phyloP scores from a whole-genome alignment of 129 eudicot genomes.

The Chrysanthemum seticuspe region DNA sequence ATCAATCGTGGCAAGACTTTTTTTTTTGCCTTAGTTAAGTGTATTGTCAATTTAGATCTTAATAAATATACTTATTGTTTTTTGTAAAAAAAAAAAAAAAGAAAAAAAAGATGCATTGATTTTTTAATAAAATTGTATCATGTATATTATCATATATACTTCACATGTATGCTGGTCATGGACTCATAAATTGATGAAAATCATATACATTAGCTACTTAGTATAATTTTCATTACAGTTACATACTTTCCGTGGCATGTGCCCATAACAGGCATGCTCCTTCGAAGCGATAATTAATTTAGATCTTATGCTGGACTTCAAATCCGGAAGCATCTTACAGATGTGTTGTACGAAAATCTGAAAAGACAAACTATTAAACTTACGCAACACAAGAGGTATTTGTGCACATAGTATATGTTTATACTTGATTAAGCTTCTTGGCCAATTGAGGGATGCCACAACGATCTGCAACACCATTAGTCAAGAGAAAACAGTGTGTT shows the following conservation, averaged over 20 bases:
- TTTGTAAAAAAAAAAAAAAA: too few relatives aligned
- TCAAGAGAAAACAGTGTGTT: constrained; percentile 3
- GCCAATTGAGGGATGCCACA: constrained; percentile 67
- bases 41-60: too few relatives aligned
- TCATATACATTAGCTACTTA: too few relatives aligned
- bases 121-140: too few relatives aligned
- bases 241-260: constrained; percentile 45
- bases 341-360: constrained; percentile 58
- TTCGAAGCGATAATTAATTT: constrained; percentile 44
- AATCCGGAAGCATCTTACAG: constrained; percentile 46
- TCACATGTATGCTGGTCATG: too few relatives aligned
- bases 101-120: too few relatives aligned
- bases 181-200: too few relatives aligned
- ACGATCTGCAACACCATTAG: constrained; percentile 44
- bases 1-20: too few relatives aligned
- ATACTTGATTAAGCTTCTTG: constrained; percentile 58
- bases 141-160: too few relatives aligned
- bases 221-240: background rate
- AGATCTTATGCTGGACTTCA: constrained; percentile 52
- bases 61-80: too few relatives aligned
- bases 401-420: background rate
- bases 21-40: too few relatives aligned
- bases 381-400: background rate
- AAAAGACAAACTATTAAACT: constrained; percentile 11
- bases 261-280: constrained; percentile 52